A percentile compares a stretch with the other conserved stretches of the same genome.
phyloP scores from a whole-genome alignment of 768 basidiomycete genomes.

The Nidularia sp. region DNA sequence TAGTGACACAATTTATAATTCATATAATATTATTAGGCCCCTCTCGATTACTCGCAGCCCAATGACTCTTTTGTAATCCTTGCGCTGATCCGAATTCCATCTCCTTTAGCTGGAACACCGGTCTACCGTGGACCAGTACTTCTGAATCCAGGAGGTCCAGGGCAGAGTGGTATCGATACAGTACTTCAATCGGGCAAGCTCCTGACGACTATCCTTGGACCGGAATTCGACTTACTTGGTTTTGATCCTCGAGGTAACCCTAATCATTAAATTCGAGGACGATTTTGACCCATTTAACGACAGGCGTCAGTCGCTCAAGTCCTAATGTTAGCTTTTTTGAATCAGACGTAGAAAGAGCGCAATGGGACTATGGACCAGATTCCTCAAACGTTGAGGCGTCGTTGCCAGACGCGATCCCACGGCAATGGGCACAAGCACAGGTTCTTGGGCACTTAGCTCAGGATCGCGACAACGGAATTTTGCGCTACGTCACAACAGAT shows the following conservation, averaged over 20 bases:
- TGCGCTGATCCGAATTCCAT: constrained; percentile 34
- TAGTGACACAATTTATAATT: neutral
- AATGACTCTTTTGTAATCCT: constrained; percentile 30
- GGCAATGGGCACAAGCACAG: constrained; percentile 25
- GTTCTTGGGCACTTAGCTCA: constrained; percentile 24
- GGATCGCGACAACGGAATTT: constrained; percentile 17
- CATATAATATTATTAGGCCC: constrained; percentile 24
- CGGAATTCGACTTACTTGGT: constrained; percentile 40
- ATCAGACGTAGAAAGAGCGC: constrained; percentile 24
- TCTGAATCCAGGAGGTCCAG: constrained; percentile 47
- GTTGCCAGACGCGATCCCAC: constrained; percentile 15
- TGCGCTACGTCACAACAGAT: constrained; percentile 30
- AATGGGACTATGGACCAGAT: constrained; percentile 13
- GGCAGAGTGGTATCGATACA: constrained; percentile 34
- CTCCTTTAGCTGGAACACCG: constrained; percentile 16
- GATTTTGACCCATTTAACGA: neutral
- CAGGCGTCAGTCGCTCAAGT: constrained; percentile 31
- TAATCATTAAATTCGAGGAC: neutral
- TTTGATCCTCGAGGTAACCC: constrained; percentile 43
- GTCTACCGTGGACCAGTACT: constrained; percentile 40
- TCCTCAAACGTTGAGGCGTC: constrained; percentile 15
- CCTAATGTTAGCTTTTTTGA: constrained; percentile 31
- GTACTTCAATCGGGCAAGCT: constrained; percentile 14
- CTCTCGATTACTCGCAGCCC: constrained; percentile 39
- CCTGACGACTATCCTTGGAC: constrained; percentile 29